Evolutionary conservation across 352 stramenopile species (phyloP).

Genomic region (Globisporangium canariense): DNA sequence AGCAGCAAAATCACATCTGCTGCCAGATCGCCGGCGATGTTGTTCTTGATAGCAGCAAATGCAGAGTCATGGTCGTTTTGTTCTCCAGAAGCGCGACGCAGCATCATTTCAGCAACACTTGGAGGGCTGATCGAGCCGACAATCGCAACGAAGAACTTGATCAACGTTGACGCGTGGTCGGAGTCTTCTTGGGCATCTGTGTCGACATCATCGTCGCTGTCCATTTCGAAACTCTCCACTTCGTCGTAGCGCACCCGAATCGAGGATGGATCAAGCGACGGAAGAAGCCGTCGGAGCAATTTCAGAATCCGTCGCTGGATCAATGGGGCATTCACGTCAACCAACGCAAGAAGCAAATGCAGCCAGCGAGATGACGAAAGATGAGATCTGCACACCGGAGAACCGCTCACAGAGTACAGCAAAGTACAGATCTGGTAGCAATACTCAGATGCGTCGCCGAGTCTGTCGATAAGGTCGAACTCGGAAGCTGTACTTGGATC

Average conservation of each 20-base stretch:
- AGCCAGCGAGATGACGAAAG: conserved; percentile 84
- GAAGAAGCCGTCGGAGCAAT: conserved; percentile 74
- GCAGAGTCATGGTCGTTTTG: neutral
- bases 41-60: conserved; percentile 24
- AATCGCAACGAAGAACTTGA: conserved; percentile 80
- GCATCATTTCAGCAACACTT: conserved; percentile 61
- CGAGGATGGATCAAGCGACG: conserved; percentile 57
- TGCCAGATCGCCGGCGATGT: conserved; percentile 42
- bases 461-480: conserved; percentile 24
- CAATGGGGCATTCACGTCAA: conserved; percentile 64
- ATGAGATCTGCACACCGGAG: conserved; percentile 73
- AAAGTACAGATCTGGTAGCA: conserved; percentile 89
- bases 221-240: conserved; percentile 72
- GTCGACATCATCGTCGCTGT: conserved; percentile 81
- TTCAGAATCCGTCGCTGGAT: conserved; percentile 85
- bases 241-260: conserved; percentile 67
- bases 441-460: conserved; percentile 77
- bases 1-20: conserved; percentile 80
- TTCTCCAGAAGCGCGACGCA: conserved; percentile 25
- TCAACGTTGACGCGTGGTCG: conserved; percentile 60
- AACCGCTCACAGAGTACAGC: conserved; percentile 85
- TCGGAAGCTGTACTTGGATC: conserved; percentile 44
- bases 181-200: conserved; percentile 40
- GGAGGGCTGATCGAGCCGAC: conserved; percentile 64
- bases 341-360: conserved; percentile 72